A percentile compares a stretch with the other conserved stretches of the same genome.
Evolutionary conservation across 2,329 filamentous ascomycete species (phyloP).

Genomic region (Penicillium oxalicum): DNA sequence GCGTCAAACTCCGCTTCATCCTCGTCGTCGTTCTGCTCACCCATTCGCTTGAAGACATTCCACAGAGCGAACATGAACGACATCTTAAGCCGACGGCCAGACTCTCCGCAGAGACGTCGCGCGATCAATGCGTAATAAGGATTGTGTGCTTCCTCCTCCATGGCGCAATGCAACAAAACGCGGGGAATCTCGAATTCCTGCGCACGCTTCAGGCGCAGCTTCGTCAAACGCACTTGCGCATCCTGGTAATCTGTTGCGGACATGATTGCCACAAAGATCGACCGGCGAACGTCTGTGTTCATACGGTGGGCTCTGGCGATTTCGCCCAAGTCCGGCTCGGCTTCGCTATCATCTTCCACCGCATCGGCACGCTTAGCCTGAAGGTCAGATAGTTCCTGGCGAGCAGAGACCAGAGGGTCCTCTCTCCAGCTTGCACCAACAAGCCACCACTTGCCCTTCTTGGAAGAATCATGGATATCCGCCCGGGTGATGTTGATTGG

Average conservation of each 20-base stretch:
- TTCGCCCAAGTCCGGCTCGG: constrained; percentile 58
- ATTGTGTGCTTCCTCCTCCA: constrained; percentile 79
- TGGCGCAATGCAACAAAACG: constrained; percentile 80
- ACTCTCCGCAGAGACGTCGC: constrained; percentile 60
- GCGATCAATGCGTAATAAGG: constrained; percentile 89
- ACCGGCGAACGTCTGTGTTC: constrained; percentile 77
- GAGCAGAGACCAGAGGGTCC: constrained; percentile 33
- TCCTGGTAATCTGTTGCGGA: constrained; percentile 79
- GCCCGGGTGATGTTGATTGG: constrained; percentile 74
- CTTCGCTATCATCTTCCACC: constrained; percentile 28
- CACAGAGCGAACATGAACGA: constrained; percentile 83
- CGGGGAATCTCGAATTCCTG: constrained; percentile 82
- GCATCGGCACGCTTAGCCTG: constrained; percentile 9
- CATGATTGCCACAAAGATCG: constrained; percentile 91
- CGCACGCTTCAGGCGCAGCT: constrained; percentile 76
- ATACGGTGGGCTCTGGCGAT: constrained; percentile 78
- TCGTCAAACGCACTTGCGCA: constrained; percentile 70
- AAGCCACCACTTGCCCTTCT: constrained; percentile 96
- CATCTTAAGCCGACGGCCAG: constrained; percentile 68
- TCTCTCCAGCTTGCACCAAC: constrained; percentile 84
- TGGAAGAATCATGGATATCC: constrained; percentile 77
- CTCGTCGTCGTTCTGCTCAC: constrained; percentile 63
- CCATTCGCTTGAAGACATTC: constrained; percentile 77
- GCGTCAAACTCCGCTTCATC: constrained; percentile 53
- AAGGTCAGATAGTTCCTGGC: constrained; percentile 26